Conservation (phyloP, 371 early-diverging fungal species). For the Lichtheimia hyalospora region DNA sequence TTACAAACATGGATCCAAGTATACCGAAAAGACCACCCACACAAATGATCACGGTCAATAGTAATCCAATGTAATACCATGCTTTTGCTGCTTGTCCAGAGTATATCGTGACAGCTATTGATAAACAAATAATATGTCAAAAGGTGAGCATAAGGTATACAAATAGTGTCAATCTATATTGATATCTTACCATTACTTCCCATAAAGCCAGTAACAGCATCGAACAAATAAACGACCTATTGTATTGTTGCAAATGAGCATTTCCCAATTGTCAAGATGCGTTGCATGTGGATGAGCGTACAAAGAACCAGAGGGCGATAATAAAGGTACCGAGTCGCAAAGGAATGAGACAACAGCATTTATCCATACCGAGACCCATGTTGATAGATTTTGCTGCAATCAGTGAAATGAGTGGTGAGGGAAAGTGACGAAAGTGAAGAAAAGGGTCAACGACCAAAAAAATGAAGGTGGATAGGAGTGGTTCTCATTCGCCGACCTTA, state of each 20-base stretch:
- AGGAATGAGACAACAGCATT: slow-evolving; percentile 51
- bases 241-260: not conserved
- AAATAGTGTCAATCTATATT: not conserved
- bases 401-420: no score
- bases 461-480: no score
- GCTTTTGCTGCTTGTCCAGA: slow-evolving; percentile 46
- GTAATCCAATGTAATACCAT: slow-evolving; percentile 44
- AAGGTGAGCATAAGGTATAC: not conserved
- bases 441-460: no score
- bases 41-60: slow-evolving; percentile 40
- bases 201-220: slow-evolving; percentile 46
- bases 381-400: not conserved
- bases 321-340: slow-evolving; percentile 44
- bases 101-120: slow-evolving; percentile 39
- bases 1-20: slow-evolving; percentile 47
- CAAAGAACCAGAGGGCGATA: slow-evolving; percentile 49
- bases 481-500: no score
- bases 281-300: slow-evolving; percentile 15
- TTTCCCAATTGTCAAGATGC: not conserved
- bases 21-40: slow-evolving; percentile 45
- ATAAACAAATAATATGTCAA: not conserved
- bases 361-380: slow-evolving; percentile 48
- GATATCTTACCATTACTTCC: slow-evolving; percentile 41
- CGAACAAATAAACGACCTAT: slow-evolving; percentile 41
- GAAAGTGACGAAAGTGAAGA: no score